phyloP scores from a whole-genome alignment of 2,329 filamentous ascomycete species.

The Aspergillus unguis region DNA sequence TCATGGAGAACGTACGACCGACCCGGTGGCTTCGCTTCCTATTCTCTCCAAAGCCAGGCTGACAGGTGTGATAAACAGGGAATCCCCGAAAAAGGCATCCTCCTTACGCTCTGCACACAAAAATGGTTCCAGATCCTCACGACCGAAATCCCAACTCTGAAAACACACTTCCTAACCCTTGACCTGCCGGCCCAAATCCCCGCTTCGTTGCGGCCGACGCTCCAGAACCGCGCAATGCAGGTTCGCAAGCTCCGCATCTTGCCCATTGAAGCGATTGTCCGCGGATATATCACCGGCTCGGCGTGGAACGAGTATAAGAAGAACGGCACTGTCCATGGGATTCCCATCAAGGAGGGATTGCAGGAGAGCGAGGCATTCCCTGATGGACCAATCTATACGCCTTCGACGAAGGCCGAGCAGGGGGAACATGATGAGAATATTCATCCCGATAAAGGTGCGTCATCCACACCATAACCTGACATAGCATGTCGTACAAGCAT shows the following conservation, averaged over 20 bases:
- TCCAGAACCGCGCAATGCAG: conserved; percentile 70
- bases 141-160: conserved; percentile 54
- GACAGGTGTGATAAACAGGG: conserved; percentile 45
- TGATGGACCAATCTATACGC: conserved; percentile 69
- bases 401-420: conserved; percentile 77
- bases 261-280: conserved; percentile 79
- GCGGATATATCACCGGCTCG: conserved; percentile 83
- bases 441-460: conserved; percentile 59
- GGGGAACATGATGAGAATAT: conserved; percentile 87
- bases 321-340: conserved; percentile 75
- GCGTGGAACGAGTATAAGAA: conserved; percentile 77
- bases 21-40: not conserved
- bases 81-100: conserved; percentile 63
- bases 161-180: conserved; percentile 62
- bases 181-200: conserved; percentile 53
- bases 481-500: too few relatives aligned
- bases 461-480: not conserved
- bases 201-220: conserved; percentile 47
- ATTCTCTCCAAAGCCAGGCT: conserved; percentile 39
- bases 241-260: conserved; percentile 71
- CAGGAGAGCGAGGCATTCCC: conserved; percentile 66
- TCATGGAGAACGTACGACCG: conserved; percentile 68
- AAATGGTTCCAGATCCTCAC: conserved; percentile 66
- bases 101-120: conserved; percentile 64
- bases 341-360: conserved; percentile 65